These are phyloP conservation scores for Saturnispora mendoncae DNA, from an alignment of 805 yeast species.

Conservation along the genomic window DNA sequence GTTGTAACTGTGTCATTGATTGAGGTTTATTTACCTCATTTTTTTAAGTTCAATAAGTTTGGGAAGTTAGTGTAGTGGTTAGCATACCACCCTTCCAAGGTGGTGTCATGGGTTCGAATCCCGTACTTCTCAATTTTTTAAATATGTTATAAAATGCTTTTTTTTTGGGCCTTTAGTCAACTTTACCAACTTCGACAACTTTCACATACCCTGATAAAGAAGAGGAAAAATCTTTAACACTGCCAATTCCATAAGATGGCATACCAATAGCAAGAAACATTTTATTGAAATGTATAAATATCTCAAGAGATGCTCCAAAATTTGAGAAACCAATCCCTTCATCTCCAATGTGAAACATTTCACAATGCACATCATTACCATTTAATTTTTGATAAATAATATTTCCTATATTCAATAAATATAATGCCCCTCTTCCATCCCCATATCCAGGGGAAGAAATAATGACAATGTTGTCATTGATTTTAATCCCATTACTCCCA, in stretches of 20 bases:
- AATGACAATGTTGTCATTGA: conserved; percentile 20
- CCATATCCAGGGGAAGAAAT: conserved; percentile 30
- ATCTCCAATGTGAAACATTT: conserved; percentile 19
- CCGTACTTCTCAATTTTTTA: conserved; percentile 67
- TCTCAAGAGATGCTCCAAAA: conserved; percentile 35
- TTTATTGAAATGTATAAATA: conserved; percentile 16
- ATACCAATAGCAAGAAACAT: conserved; percentile 32
- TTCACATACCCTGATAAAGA: conserved; percentile 5
- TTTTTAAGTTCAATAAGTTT: background rate
- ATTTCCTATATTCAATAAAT: conserved; percentile 28
- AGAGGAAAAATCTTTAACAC: background rate
- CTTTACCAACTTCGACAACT: background rate
- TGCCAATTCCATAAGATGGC: conserved; percentile 22
- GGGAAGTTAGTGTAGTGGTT: conserved; percentile 92
- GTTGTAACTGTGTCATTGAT: too few species aligned
- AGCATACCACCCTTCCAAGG: conserved; percentile 92
- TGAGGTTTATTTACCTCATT: too few species aligned
- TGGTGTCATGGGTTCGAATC: conserved; percentile 92
- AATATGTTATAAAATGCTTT: too few species aligned
- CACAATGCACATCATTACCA: conserved; percentile 6
- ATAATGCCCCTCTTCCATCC: conserved; percentile 39
- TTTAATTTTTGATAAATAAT: conserved; percentile 7
- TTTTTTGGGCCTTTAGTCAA: too few species aligned
- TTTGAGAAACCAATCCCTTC: conserved; percentile 31
- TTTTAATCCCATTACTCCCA: conserved; percentile 15